A percentile compares a stretch with the other conserved stretches of the same genome.
phyloP scores from a whole-genome alignment of 306 rosid genomes.

The Glycine tomentella region DNA sequence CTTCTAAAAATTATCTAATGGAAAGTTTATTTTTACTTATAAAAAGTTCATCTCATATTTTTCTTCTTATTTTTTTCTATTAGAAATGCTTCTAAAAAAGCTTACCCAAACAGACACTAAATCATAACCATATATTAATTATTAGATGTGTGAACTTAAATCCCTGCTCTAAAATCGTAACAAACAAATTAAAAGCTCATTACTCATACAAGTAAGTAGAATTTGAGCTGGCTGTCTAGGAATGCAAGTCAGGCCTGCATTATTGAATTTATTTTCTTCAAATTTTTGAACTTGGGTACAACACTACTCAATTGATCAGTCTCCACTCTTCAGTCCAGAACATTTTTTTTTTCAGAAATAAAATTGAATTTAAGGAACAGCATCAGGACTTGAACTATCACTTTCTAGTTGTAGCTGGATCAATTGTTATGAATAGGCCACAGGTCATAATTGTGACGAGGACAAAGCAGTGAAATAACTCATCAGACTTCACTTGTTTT shows the following conservation, averaged over 20 bases:
- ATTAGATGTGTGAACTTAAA: slow-evolving; percentile 21
- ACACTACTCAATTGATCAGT: neutral
- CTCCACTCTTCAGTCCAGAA: neutral
- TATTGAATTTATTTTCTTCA: neutral
- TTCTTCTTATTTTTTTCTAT: no score
- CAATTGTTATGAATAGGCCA: slow-evolving; percentile 43
- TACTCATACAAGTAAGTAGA: neutral
- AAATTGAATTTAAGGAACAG: neutral
- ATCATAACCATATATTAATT: neutral
- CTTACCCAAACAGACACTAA: no score
- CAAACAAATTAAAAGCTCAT: slow-evolving; percentile 7
- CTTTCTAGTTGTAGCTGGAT: slow-evolving; percentile 47
- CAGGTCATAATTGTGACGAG: slow-evolving; percentile 48
- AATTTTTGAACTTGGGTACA: neutral
- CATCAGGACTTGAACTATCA: slow-evolving; percentile 45
- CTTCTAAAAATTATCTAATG: no score
- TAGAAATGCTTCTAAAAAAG: no score
- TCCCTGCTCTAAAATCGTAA: neutral
- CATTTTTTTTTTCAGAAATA: neutral
- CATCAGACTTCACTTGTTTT: slow-evolving; percentile 44
- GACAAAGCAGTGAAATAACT: slow-evolving; percentile 52
- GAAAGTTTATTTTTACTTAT: no score
- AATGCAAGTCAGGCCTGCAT: neutral
- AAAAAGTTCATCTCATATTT: no score
- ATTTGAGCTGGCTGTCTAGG: neutral